These are phyloP conservation scores for Acanthochlamys bracteata DNA, from an alignment of 106 monocot genomes.

Conservation along the genomic window DNA sequence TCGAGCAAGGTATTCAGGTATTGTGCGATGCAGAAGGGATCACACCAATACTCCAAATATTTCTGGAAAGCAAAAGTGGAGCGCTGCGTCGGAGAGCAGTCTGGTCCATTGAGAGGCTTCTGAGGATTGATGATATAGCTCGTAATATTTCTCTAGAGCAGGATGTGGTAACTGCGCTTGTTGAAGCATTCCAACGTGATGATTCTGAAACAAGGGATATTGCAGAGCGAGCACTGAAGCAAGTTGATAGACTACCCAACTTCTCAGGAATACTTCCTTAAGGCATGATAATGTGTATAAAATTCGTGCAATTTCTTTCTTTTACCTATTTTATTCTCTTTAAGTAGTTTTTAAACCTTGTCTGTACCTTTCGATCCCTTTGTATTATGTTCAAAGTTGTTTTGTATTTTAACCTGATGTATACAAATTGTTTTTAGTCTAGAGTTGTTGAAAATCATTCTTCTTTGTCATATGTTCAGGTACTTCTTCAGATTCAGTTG, in stretches of 20 bases:
- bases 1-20: conserved; percentile 55
- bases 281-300: no score
- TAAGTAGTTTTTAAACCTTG: no score
- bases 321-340: no score
- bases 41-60: conserved; percentile 53
- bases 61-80: conserved; percentile 44
- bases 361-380: no score
- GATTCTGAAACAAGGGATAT: conserved; percentile 72
- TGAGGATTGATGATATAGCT: conserved; percentile 78
- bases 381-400: no score
- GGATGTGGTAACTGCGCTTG: conserved; percentile 68
- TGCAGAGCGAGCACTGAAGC: conserved; percentile 80
- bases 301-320: no score
- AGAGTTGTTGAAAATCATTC: no score
- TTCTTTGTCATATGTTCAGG: no score
- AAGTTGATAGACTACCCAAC: conserved; percentile 79
- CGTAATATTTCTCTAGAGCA: conserved; percentile 48
- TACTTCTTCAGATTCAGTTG: no score
- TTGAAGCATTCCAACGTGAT: conserved; percentile 69
- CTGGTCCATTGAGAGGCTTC: conserved; percentile 90
- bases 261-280: conserved; percentile 77
- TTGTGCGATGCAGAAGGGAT: conserved; percentile 63
- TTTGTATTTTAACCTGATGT: no score
- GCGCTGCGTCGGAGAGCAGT: conserved; percentile 52
- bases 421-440: no score